phyloP scores from a whole-genome alignment of 164 flowering plant genomes.

The Dillenia turbinata region DNA sequence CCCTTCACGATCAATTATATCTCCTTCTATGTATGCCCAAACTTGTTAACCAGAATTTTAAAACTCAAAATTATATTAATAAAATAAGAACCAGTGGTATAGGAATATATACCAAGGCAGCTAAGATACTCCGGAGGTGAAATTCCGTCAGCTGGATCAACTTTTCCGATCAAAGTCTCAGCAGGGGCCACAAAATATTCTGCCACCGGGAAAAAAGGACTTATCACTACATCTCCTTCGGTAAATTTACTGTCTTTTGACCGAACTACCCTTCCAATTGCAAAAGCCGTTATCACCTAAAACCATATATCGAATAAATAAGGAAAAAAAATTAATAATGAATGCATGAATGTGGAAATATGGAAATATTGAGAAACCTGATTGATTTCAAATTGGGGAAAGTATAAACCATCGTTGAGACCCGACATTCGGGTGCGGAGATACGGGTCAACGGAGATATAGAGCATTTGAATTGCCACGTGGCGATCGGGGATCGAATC shows the following conservation, averaged over 20 bases:
- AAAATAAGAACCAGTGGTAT: background rate
- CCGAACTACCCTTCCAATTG: constrained; percentile 28
- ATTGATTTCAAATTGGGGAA: constrained; percentile 23
- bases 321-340: background rate
- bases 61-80: no score
- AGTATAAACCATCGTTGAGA: constrained; percentile 26
- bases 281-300: constrained; percentile 20
- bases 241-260: constrained; percentile 17
- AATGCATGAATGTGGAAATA: no score
- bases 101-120: constrained; percentile 23
- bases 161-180: constrained; percentile 14
- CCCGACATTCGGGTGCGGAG: constrained; percentile 31
- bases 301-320: background rate
- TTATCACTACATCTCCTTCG: constrained; percentile 30
- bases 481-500: constrained; percentile 29
- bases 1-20: background rate
- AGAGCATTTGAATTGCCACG: constrained; percentile 24
- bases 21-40: no score
- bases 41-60: no score
- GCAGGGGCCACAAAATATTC: constrained; percentile 26
- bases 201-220: constrained; percentile 22
- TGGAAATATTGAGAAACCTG: constrained; percentile 17
- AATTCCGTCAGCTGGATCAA: constrained; percentile 26
- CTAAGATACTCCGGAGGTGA: constrained; percentile 28
- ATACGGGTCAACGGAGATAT: constrained; percentile 37